Evolutionary conservation across 78 protist genomes (phyloP), one percentile per base, ranked within the genome.

Genomic region (Mastigamoeba balamuthi): DNA sequence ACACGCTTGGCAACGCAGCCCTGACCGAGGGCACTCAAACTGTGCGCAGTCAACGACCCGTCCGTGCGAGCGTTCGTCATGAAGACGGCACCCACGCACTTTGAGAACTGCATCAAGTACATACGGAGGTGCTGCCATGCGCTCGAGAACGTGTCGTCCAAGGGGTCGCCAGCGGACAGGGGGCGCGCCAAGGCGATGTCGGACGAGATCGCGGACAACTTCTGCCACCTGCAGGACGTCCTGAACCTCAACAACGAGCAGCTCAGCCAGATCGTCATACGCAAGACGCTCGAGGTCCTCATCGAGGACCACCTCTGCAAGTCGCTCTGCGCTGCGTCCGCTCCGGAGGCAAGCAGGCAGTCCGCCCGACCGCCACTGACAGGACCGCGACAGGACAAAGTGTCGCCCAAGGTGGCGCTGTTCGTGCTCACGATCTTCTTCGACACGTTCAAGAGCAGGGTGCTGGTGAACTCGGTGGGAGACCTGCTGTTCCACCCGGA

Each of bases 101-200:
- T 91, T 74, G 66, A 87, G 53, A 87, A 87, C 69, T 76, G 86
- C 17, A 90, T 87, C 40, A 76, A 85, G 88, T 84, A 67, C 43
- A 76, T 91, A 36, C 66, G 87, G 36, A 66, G 81, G 33, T 77
- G 81, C 77, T 73, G 83, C 38, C 28, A 48, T 29, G 30, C 33
- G 28, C 39, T 80, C 6, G 37, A 77, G 41, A 76, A 38, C 35
- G 23, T 69, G n/a, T 71, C 78, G 42, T 78, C 4, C 41, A 5
- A 74, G 40, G n/a, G n/a, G n/a, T n/a, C n/a, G n/a, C n/a, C n/a
- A n/a, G n/a, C n/a, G n/a, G n/a, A n/a, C n/a, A n/a, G n/a, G n/a
- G n/a, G n/a, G n/a, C n/a, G n/a, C n/a, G n/a, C n/a, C n/a, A n/a
- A n/a, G n/a, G n/a, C n/a, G 28, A 75, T 69, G 38, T 63, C 78